Base-by-base conservation (phyloP, 1,284 basidiomycete genomes). In the Marasmius fiardii region DNA sequence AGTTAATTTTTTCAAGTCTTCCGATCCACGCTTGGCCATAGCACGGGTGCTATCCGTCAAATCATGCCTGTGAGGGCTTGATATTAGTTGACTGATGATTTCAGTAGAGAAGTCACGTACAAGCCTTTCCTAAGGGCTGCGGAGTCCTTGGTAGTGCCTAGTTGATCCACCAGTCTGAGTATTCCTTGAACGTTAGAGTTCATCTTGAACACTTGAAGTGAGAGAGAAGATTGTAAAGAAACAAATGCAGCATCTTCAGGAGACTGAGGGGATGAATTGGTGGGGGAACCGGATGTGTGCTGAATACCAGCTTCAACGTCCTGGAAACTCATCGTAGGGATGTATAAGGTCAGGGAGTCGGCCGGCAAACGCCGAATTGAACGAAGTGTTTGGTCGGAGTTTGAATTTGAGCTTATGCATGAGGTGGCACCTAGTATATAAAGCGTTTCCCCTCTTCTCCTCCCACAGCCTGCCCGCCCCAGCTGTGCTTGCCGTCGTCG, bases 131-230 rank as follows among this genome's bases (percentile, higher is more conserved):
- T 78, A 58, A 97, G 73, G 43, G 77, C 70, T 24, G 85, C 77
- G 57, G 85, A 91, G 68, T 97, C 95, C 64, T 85, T 84, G 21
- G 74, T 75, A 0, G 88, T 92, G 4, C 94, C 94, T 2, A 98
- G 80, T 69, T 96, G 90, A 65, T 97, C 92, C 11, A 99, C 90
- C 21, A 96, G 80, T 68, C 93, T 93, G 67, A 94, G 75, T 52
- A 99, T 96, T 12, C 92, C 95, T 65, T 95, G 91, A 5, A 98
- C 94, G 72, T 99, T 99, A 58, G 92, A 85, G 67, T 97, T 96
- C 77, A 99, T 94, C 82, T 98, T 98, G 87, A 99, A 98, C 58
- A 98, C 91, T 70, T 98, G 96, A 16, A 98, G 81, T 1, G 93
- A 93, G 51, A 99, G 79, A 18, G 90, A 90, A 24, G 88, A 88